phyloP scores from a whole-genome alignment of 805 yeast species.

The Suhomyces prunicola region DNA sequence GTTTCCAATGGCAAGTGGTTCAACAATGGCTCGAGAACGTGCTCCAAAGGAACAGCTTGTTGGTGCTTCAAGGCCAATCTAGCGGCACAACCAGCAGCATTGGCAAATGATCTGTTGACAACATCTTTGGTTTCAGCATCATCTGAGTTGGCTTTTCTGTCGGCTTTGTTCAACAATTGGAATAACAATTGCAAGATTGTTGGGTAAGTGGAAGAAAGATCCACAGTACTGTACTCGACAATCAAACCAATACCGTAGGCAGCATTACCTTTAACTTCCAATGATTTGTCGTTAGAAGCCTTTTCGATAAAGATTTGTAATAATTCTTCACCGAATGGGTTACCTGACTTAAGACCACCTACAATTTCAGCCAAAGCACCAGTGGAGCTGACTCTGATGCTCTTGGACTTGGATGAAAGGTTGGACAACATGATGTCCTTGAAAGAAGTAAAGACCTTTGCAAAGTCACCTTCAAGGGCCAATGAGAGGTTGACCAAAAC shows the following conservation, averaged over 20 bases:
- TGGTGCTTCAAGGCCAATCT: constrained; percentile 79
- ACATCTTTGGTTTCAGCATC: constrained; percentile 79
- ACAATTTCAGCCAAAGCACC: constrained; percentile 92
- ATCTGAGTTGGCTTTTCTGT: constrained; percentile 49
- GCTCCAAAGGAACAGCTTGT: constrained; percentile 66
- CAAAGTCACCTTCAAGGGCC: constrained; percentile 78
- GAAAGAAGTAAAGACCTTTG: constrained; percentile 67
- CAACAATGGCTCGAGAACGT: constrained; percentile 72
- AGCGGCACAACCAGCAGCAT: constrained; percentile 96
- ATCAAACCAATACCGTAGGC: constrained; percentile 93
- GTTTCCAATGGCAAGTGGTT: constrained; percentile 80
- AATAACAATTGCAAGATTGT: constrained; percentile 71
- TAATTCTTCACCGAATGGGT: constrained; percentile 68
- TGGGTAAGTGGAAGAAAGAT: constrained; percentile 62
- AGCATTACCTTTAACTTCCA: constrained; percentile 90
- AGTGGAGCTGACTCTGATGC: constrained; percentile 71
- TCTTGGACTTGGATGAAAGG: constrained; percentile 57
- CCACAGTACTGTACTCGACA: constrained; percentile 51
- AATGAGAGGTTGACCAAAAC: constrained; percentile 73
- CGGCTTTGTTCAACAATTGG: constrained; percentile 71
- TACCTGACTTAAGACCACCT: constrained; percentile 62
- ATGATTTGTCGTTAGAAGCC: constrained; percentile 69
- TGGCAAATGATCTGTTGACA: constrained; percentile 81
- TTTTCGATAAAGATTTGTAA: constrained; percentile 66
- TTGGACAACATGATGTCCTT: constrained; percentile 59